Base-by-base conservation (phyloP, 2,329 filamentous ascomycete species). In the Westerdykella aurantiaca region DNA sequence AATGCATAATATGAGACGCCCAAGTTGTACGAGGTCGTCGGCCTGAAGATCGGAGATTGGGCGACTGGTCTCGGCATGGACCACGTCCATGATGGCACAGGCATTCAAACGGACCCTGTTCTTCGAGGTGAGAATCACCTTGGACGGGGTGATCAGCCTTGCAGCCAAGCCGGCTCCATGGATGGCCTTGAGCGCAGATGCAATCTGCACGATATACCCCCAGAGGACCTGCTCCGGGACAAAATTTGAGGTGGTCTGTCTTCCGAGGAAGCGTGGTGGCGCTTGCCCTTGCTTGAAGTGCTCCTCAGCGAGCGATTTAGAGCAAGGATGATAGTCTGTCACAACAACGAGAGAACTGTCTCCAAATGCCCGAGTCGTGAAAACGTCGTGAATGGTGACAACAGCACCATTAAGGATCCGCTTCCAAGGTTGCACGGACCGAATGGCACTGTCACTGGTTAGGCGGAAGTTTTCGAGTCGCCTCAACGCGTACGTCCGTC, bases 271-370 rank as follows among this genome's bases (percentile, higher is more conserved):
- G 38, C 69, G 61, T 41, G 37, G 14, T 22, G 58, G 56, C 37
- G 60, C 53, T 9, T 57, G 61, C 22, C 44, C 35, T 29, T 47
- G 42, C 42, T 69, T 61, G 55, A 89, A 82, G 58, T 96, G 87
- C 56, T 86, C 81, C 60, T 97, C 91, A 29, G 85, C 81, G 18
- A 98, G 77, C 0, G 91, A 95, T 67, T 93, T 94, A 2, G 91
- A 88, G 16, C 93, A 76, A 1, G 93, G 91, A 59, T 93, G 87
- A 61, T 95, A 98, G 64, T 95, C 88, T 49, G 88, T 93, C 18
- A 95, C 89, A 58, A 98, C 86, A 39, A 98, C 85, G 43, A 98
- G 77, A 3, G 93, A 97, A 68, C 88, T 95, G 65, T 97, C 93
- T 43, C 88, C 88, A 66, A 98, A 98, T 21, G 85, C 87, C 48